Percentiles rank a stretch among this genome's conserved stretches.
Conservation (phyloP, 1,284 basidiomycete species). For the Sphaerobolus stellatus region DNA sequence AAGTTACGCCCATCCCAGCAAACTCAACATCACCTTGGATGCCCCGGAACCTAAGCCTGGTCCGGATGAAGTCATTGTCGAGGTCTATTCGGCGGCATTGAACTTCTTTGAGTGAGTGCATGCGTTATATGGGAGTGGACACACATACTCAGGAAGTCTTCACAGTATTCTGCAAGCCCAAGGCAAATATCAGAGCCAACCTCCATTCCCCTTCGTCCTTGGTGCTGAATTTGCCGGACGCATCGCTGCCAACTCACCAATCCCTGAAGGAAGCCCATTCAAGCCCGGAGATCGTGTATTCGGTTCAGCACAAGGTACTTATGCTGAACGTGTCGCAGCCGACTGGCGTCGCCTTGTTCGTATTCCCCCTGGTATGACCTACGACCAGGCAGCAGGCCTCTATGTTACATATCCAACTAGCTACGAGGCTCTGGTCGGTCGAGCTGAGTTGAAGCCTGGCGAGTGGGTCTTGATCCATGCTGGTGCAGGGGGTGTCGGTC, state of each 20-base stretch:
- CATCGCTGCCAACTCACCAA: conserved; percentile 71
- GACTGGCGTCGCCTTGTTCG: conserved; percentile 50
- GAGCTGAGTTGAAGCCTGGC: conserved; percentile 74
- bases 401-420: conserved; percentile 88
- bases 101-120: conserved; percentile 76
- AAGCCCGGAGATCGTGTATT: conserved; percentile 88
- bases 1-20: conserved; percentile 71
- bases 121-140: conserved; percentile 7
- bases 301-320: conserved; percentile 80
- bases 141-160: conserved; percentile 18
- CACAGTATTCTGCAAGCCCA: conserved; percentile 71
- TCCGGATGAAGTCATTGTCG: conserved; percentile 70
- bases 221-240: conserved; percentile 87
- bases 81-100: conserved; percentile 75
- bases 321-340: conserved; percentile 69
- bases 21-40: conserved; percentile 57
- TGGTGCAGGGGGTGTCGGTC: conserved; percentile 91
- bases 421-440: conserved; percentile 85
- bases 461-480: conserved; percentile 90
- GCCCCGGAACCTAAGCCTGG: conserved; percentile 59
- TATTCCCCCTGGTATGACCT: conserved; percentile 62
- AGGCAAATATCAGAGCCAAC: conserved; percentile 86
- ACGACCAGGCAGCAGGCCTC: conserved; percentile 70
- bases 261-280: conserved; percentile 80
- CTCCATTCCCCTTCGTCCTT: conserved; percentile 79